These are phyloP conservation scores for Escallonia herrerae DNA, from an alignment of 129 eudicot genomes.

Conservation along the genomic window DNA sequence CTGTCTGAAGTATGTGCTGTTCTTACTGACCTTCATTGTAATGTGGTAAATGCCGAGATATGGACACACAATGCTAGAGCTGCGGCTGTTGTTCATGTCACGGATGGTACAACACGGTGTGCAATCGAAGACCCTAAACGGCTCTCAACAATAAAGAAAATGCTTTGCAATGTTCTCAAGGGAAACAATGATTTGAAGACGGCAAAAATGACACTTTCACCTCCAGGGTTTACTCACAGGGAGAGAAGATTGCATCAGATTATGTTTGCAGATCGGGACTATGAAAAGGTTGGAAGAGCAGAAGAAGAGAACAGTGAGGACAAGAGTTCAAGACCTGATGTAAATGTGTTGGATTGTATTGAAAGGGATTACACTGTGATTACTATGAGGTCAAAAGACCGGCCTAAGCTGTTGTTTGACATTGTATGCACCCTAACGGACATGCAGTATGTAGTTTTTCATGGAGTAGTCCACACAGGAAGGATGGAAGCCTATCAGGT, in stretches of 20 bases:
- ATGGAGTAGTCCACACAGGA: conserved; percentile 85
- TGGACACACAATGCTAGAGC: conserved; percentile 97
- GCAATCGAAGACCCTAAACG: conserved; percentile 81
- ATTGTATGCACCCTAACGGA: conserved; percentile 81
- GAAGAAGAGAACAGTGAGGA: conserved; percentile 23
- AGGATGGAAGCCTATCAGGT: conserved; percentile 92
- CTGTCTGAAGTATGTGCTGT: conserved; percentile 92
- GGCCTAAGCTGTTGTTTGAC: conserved; percentile 89
- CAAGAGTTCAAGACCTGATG: conserved; percentile 35
- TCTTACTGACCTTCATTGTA: conserved; percentile 66
- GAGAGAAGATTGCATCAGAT: conserved; percentile 93
- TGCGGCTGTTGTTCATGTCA: conserved; percentile 88
- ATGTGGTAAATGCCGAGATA: conserved; percentile 91
- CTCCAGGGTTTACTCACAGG: conserved; percentile 64
- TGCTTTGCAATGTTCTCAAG: conserved; percentile 69
- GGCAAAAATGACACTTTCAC: conserved; percentile 70
- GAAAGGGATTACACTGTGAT: conserved; percentile 83
- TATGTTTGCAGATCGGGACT: conserved; percentile 90
- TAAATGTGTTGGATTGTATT: conserved; percentile 54
- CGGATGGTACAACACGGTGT: conserved; percentile 47
- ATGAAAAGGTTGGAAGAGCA: conserved; percentile 39
- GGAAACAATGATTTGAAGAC: conserved; percentile 61
- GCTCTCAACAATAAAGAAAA: conserved; percentile 50
- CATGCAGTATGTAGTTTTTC: conserved; percentile 91
- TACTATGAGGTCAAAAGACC: conserved; percentile 73